These are phyloP conservation scores for Geopyxis carbonaria DNA, from an alignment of 495 filamentous ascomycete genomes.

Conservation along the genomic window DNA sequence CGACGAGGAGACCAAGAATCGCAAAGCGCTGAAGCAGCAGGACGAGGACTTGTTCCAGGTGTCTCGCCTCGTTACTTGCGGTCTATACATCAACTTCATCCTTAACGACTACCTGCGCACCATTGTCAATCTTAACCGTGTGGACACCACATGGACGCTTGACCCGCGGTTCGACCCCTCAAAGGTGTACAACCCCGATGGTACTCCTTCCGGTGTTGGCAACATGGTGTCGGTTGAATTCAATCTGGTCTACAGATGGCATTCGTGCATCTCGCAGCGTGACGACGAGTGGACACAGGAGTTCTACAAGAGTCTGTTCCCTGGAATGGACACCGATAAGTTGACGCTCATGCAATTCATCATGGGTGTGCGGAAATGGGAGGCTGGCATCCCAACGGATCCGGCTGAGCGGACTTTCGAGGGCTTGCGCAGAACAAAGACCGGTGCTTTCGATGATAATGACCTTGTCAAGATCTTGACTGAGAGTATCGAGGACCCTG, in stretches of 20 bases:
- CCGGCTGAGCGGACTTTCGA: conserved; percentile 48
- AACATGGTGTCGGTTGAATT: conserved; percentile 70
- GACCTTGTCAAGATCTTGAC: conserved; percentile 51
- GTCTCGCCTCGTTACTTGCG: conserved; percentile 58
- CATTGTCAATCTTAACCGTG: conserved; percentile 66
- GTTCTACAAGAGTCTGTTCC: conserved; percentile 46
- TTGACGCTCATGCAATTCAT: conserved; percentile 41
- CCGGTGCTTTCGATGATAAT: conserved; percentile 49
- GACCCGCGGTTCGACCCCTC: conserved; percentile 49
- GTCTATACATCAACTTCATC: conserved; percentile 71
- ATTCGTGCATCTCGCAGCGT: conserved; percentile 53
- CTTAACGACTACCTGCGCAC: conserved; percentile 70
- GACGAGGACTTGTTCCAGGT: conserved; percentile 79
- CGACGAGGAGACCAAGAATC: conserved; percentile 34
- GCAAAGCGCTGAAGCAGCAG: conserved; percentile 46
- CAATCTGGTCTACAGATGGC: conserved; percentile 62
- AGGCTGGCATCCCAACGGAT: conserved; percentile 39
- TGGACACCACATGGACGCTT: conserved; percentile 61
- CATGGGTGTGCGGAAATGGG: conserved; percentile 42
- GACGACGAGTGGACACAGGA: conserved; percentile 62
- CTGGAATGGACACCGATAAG: conserved; percentile 35
- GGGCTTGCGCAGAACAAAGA: conserved; percentile 38
- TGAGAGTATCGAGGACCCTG: conserved; percentile 46
- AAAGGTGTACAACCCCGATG: conserved; percentile 33
- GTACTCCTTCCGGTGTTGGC: conserved; percentile 48